Percentiles rank a stretch among this genome's conserved stretches.
Evolutionary conservation across 2,329 filamentous ascomycete species (phyloP).

Genomic region (Ceratocystis ficicola): DNA sequence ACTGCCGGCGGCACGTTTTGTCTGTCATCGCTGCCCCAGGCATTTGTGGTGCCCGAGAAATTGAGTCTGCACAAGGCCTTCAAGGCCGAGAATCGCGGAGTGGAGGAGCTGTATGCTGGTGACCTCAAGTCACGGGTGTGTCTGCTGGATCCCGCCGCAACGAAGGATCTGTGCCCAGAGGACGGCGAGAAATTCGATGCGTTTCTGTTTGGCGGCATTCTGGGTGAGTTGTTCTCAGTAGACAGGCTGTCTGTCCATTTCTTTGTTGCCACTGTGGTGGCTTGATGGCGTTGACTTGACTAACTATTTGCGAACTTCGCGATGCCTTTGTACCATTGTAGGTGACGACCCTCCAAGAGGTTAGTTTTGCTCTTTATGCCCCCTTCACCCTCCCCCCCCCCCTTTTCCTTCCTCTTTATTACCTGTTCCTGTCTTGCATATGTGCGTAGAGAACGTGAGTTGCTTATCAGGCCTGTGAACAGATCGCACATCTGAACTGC

Average conservation of each 20-base stretch:
- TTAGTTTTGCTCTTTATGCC: constrained; percentile 28
- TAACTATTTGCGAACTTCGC: not conserved
- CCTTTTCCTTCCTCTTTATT: no score
- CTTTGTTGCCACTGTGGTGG: not conserved
- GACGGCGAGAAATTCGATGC: constrained; percentile 76
- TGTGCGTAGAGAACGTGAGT: not conserved
- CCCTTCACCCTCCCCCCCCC: no score
- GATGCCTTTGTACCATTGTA: constrained; percentile 29
- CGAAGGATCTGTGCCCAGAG: constrained; percentile 66
- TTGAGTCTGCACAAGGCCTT: constrained; percentile 49
- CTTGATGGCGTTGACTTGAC: constrained; percentile 2
- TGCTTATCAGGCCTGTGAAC: not conserved
- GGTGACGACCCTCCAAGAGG: constrained; percentile 89
- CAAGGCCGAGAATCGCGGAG: constrained; percentile 59
- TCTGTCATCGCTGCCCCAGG: constrained; percentile 64
- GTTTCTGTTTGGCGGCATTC: constrained; percentile 90
- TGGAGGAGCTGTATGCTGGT: constrained; percentile 68
- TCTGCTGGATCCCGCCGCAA: constrained; percentile 74
- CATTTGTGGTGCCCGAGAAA: constrained; percentile 51
- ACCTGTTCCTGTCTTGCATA: no score
- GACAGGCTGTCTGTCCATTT: not conserved
- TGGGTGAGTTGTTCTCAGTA: constrained; percentile 47
- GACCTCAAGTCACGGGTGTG: constrained; percentile 63
- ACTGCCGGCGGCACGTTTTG: constrained; percentile 57
- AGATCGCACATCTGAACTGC: constrained; percentile 93